A percentile compares a stretch with the other conserved stretches of the same genome.
Evolutionary conservation across 352 stramenopile genomes (phyloP).

Genomic region (Pythium myriotylum): DNA sequence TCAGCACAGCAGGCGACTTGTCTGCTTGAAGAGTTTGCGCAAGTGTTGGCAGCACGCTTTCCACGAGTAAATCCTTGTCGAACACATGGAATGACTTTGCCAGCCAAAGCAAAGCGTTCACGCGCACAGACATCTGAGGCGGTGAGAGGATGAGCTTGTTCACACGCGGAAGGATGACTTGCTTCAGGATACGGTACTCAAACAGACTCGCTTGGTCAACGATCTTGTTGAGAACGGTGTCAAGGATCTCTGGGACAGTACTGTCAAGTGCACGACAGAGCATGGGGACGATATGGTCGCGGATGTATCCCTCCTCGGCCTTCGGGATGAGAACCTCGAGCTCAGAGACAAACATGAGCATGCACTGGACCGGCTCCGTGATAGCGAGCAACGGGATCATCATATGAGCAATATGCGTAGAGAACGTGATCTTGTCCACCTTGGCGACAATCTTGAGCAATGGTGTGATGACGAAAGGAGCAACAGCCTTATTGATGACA

Average conservation of each 20-base stretch:
- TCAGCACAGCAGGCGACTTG: conserved; percentile 83
- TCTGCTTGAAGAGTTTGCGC: conserved; percentile 73
- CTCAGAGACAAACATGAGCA: conserved; percentile 91
- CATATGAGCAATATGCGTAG: conserved; percentile 77
- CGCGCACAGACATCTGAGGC: conserved; percentile 79
- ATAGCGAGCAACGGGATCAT: conserved; percentile 82
- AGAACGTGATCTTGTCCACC: conserved; percentile 85
- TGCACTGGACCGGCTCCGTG: conserved; percentile 86
- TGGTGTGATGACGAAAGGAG: conserved; percentile 87
- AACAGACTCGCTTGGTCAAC: conserved; percentile 86
- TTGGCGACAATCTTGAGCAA: conserved; percentile 88
- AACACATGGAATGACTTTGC: conserved; percentile 90
- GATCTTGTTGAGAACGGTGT: conserved; percentile 90
- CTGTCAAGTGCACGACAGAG: conserved; percentile 81
- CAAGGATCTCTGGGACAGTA: conserved; percentile 83
- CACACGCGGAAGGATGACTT: conserved; percentile 83
- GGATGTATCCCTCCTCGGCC: conserved; percentile 86
- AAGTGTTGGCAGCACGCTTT: conserved; percentile 81
- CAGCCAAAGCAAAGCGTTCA: conserved; percentile 86
- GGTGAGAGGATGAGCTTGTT: conserved; percentile 87
- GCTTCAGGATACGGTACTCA: conserved; percentile 89
- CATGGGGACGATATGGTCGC: conserved; percentile 90
- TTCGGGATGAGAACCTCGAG: conserved; percentile 83
- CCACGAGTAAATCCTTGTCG: conserved; percentile 85
- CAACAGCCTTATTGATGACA: conserved; percentile 87